phyloP scores from a whole-genome alignment of 2,329 filamentous ascomycete genomes.

The Boeremia lycopersici region DNA sequence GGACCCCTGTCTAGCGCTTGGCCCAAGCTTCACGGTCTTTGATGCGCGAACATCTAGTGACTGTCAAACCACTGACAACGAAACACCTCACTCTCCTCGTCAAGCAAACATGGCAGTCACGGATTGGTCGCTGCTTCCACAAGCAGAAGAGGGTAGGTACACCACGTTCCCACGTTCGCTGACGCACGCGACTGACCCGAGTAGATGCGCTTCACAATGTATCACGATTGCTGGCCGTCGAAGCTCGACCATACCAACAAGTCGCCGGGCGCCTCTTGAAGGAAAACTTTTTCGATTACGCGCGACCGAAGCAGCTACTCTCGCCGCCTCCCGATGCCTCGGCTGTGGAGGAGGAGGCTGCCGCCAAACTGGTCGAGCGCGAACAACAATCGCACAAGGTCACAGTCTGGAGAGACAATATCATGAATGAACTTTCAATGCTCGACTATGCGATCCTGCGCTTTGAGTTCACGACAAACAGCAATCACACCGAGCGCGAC shows the following conservation, averaged over 20 bases:
- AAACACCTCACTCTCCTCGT: background rate
- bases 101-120: slow-evolving; percentile 51
- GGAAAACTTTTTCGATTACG: slow-evolving; percentile 67
- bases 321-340: slow-evolving; percentile 70
- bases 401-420: slow-evolving; percentile 77
- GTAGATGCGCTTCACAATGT: slow-evolving; percentile 80
- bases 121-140: slow-evolving; percentile 71
- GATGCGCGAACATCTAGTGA: background rate
- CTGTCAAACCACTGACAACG: background rate
- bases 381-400: slow-evolving; percentile 62
- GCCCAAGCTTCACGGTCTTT: slow-evolving; percentile 4
- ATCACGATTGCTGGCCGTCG: slow-evolving; percentile 81
- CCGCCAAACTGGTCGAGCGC: slow-evolving; percentile 51
- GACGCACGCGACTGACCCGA: slow-evolving; percentile 8
- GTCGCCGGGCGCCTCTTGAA: slow-evolving; percentile 80
- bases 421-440: slow-evolving; percentile 84
- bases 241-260: slow-evolving; percentile 90
- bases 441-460: slow-evolving; percentile 87
- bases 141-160: slow-evolving; percentile 66
- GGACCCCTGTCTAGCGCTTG: slow-evolving; percentile 11
- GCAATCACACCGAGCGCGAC: slow-evolving; percentile 81
- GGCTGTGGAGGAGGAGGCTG: slow-evolving; percentile 54
- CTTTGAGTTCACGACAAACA: slow-evolving; percentile 83
- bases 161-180: too few species aligned
- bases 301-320: slow-evolving; percentile 61